Percentiles rank a stretch among this genome's conserved stretches.
Conservation (phyloP, 2,329 filamentous ascomycete species). For the Diaporthe vexans region DNA sequence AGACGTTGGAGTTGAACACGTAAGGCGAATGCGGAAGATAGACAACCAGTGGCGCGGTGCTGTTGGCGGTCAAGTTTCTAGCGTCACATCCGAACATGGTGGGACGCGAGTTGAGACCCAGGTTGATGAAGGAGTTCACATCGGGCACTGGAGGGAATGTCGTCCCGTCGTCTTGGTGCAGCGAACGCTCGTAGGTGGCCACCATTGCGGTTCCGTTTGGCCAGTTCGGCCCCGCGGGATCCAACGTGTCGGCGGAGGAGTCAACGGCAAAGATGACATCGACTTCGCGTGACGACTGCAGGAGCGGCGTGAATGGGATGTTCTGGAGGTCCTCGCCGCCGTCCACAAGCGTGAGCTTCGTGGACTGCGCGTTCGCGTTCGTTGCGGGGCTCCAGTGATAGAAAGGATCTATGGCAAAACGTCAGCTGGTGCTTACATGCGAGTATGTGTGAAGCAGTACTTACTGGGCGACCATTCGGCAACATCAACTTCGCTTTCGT, state of each 20-base stretch:
- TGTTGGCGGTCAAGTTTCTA: slow-evolving; percentile 48
- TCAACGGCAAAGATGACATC: slow-evolving; percentile 77
- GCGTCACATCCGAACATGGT: slow-evolving; percentile 74
- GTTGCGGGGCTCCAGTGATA: slow-evolving; percentile 63
- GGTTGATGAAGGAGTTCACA: slow-evolving; percentile 67
- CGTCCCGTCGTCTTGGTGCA: slow-evolving; percentile 60
- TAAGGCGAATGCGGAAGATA: slow-evolving; percentile 92
- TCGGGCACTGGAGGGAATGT: slow-evolving; percentile 72
- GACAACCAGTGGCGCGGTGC: slow-evolving; percentile 50
- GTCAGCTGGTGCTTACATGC: background rate
- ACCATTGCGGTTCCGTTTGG: slow-evolving; percentile 72
- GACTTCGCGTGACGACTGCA: slow-evolving; percentile 64
- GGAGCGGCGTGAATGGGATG: slow-evolving; percentile 65
- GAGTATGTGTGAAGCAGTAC: background rate
- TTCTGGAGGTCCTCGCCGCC: slow-evolving; percentile 65
- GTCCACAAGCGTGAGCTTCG: slow-evolving; percentile 62
- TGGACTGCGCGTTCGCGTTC: slow-evolving; percentile 53
- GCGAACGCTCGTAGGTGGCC: slow-evolving; percentile 69
- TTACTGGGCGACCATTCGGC: background rate
- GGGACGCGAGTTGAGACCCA: slow-evolving; percentile 70
- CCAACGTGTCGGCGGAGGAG: slow-evolving; percentile 71
- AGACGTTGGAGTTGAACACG: slow-evolving; percentile 80
- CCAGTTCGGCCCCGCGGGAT: slow-evolving; percentile 60
- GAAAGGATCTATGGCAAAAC: slow-evolving; percentile 68
- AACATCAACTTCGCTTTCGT: background rate